Base-by-base conservation (phyloP, 805 yeast species). In the Suhomyces vadensis region DNA sequence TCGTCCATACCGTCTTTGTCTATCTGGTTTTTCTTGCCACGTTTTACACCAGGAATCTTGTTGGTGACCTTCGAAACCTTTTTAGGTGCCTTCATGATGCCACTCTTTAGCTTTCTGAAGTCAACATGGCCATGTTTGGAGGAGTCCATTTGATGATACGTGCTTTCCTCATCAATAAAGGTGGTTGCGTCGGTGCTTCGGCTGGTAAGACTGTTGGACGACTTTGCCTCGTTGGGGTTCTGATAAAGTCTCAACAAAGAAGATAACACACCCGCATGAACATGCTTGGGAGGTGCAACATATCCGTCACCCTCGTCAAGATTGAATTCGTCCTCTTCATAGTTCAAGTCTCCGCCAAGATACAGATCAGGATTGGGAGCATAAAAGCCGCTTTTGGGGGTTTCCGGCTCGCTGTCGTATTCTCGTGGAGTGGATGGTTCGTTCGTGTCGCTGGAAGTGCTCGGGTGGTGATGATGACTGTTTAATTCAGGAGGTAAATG, bases 221-320 rank as follows among this genome's bases (percentile, higher is more conserved):
- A 63, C 46, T 60, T 60, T 31, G 46, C 50, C 11, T 56, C 66
- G 20, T 60, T 59, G 3, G 65, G 75, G 55, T 74, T 69, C 49
- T 81, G 84, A 57, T 90, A 89, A 38, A 90, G 69, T 48, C 82
- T 77, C 50, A 90, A 71, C 49, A 90, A 72, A 1, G 92, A 81
- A 0, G 96, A 87, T 22, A 90, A 73, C 13, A 90, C 92, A 63
- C 97, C 97, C 20, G 90, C 90, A 53, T 85, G 85, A 9, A 88
- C 91, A 42, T 77, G 77, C 33, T 74, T 70, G 1, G 73, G 74
- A 1, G 71, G 73, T 5, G 67, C 64, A 11, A 72, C 56, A 46
- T 69, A 69, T 2, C 53, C 56, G 10, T 57, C 69, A 4, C 58
- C 65, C 46, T 61, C 56, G 23, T 62, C 68, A 21, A 61, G 67